phyloP scores from a whole-genome alignment of 2,329 filamentous ascomycete genomes.

The Aspergillus quadricinctus region DNA sequence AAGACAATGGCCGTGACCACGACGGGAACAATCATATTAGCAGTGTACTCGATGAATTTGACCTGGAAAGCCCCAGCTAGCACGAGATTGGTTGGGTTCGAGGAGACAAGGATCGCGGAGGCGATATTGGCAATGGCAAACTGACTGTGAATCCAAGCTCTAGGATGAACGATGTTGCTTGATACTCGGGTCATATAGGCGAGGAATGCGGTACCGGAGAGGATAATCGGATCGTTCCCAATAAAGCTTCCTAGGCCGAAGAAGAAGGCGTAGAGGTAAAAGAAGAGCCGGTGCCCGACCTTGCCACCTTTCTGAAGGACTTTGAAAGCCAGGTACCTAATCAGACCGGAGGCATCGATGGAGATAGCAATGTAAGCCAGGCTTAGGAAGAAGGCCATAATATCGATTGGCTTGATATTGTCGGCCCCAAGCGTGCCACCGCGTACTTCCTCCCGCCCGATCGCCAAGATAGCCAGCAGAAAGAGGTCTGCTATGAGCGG shows the following conservation, averaged over 20 bases:
- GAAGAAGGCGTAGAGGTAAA: constrained; percentile 71
- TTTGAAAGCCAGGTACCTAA: constrained; percentile 66
- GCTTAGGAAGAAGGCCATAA: constrained; percentile 71
- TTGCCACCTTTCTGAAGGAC: constrained; percentile 64
- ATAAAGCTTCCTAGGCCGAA: constrained; percentile 64
- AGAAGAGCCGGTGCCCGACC: constrained; percentile 64
- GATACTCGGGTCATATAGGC: constrained; percentile 74
- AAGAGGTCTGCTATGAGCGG: constrained; percentile 69
- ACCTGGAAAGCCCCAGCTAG: constrained; percentile 68
- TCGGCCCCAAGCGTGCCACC: constrained; percentile 64
- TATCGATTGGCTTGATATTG: constrained; percentile 65
- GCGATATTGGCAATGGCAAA: constrained; percentile 70
- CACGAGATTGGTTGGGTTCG: constrained; percentile 72
- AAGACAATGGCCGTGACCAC: constrained; percentile 63
- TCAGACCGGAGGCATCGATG: constrained; percentile 70
- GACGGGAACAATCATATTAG: constrained; percentile 73
- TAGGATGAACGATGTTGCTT: constrained; percentile 65
- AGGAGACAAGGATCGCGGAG: constrained; percentile 71
- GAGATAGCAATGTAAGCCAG: constrained; percentile 73
- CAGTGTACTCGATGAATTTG: constrained; percentile 68
- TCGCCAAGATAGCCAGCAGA: constrained; percentile 64
- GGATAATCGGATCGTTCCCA: constrained; percentile 70
- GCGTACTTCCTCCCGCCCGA: constrained; percentile 62
- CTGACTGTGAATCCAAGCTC: constrained; percentile 69
- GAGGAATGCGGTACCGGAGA: constrained; percentile 69